Evolutionary conservation across 2,329 filamentous ascomycete species (phyloP).

Genomic region (Nannizzia gypsea): DNA sequence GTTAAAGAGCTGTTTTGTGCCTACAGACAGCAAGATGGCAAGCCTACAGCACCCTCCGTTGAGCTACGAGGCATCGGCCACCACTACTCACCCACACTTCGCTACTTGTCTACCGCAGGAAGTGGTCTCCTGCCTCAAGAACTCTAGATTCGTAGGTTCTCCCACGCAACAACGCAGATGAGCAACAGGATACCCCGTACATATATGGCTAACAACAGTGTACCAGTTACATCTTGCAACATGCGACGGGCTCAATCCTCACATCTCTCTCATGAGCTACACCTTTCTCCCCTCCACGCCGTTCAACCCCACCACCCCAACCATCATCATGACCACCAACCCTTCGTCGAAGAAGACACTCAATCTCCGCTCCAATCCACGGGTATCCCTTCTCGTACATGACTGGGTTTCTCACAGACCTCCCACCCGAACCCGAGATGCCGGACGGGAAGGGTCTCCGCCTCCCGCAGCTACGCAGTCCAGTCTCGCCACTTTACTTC

Average conservation of each 20-base stretch:
- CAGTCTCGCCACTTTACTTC: constrained; percentile 67
- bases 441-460: constrained; percentile 50
- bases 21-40: background rate
- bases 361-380: constrained; percentile 73
- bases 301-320: constrained; percentile 53
- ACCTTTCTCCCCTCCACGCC: constrained; percentile 79
- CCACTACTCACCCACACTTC: constrained; percentile 57
- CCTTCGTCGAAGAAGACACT: constrained; percentile 57
- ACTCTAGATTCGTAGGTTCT: constrained; percentile 73
- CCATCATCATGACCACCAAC: constrained; percentile 89
- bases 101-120: constrained; percentile 64
- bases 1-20: background rate
- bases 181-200: background rate
- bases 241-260: constrained; percentile 67
- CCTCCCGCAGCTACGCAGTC: constrained; percentile 53
- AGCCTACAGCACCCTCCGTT: constrained; percentile 51
- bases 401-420: constrained; percentile 95
- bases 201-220: constrained; percentile 5
- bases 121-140: constrained; percentile 82
- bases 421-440: constrained; percentile 51
- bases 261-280: constrained; percentile 98
- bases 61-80: constrained; percentile 63
- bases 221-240: constrained; percentile 85
- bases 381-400: constrained; percentile 88
- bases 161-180: constrained; percentile 12